A percentile compares a stretch with the other conserved stretches of the same genome.
These are phyloP conservation scores for Fragaria iinumae DNA, from an alignment of 306 rosid genomes.

Conservation along the genomic window DNA sequence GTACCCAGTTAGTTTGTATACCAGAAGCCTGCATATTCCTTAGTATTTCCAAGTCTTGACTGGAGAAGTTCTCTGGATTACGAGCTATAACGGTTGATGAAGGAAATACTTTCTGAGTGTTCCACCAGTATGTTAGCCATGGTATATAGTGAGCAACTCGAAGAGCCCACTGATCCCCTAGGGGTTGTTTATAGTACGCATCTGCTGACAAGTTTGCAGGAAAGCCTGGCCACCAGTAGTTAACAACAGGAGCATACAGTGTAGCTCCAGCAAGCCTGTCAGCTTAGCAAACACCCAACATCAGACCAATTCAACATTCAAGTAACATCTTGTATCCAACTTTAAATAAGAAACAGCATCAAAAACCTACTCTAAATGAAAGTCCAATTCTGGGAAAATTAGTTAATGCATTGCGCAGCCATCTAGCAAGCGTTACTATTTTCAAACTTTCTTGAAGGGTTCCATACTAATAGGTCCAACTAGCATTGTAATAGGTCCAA, in stretches of 20 bases:
- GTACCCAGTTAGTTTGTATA: conserved; percentile 32
- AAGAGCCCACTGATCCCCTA: conserved; percentile 48
- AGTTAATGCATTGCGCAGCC: neutral
- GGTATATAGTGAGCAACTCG: conserved; percentile 48
- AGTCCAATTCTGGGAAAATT: neutral
- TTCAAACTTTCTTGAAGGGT: neutral
- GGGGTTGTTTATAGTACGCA: conserved; percentile 35
- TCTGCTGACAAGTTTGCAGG: conserved; percentile 39
- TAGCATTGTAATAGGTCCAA: neutral
- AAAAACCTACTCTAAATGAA: neutral
- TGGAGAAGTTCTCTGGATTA: conserved; percentile 33
- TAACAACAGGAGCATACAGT: conserved; percentile 43
- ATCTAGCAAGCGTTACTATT: neutral
- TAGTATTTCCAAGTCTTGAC: conserved; percentile 35
- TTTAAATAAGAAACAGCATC: neutral
- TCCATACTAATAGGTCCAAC: neutral
- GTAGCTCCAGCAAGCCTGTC: conserved; percentile 55
- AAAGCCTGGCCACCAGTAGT: conserved; percentile 56
- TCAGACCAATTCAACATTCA: neutral
- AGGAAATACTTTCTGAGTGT: conserved; percentile 54
- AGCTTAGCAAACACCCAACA: conserved; percentile 2
- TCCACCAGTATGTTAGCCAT: conserved; percentile 57
- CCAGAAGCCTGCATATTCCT: neutral
- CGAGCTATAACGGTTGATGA: conserved; percentile 26
- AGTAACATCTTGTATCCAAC: neutral